Evolutionary conservation across 352 stramenopile genomes (phyloP).

Genomic region (Lagenidium giganteum): DNA sequence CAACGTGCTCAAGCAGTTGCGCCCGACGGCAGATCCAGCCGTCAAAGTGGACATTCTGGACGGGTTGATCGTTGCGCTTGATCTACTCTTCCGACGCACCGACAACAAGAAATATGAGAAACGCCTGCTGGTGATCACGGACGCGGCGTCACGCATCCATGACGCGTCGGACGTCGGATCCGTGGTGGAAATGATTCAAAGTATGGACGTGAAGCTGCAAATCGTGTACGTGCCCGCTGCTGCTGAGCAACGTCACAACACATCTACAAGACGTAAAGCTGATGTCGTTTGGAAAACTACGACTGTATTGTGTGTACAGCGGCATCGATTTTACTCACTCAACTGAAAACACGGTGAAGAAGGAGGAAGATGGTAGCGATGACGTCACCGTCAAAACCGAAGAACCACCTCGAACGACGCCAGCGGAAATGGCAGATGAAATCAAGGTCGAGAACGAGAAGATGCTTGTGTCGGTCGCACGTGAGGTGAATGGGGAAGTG

Average conservation of each 20-base stretch:
- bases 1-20: slow-evolving; percentile 36
- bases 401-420: too few species aligned
- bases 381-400: slow-evolving; percentile 19
- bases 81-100: slow-evolving; percentile 69
- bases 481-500: slow-evolving; percentile 63
- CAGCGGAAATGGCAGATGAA: slow-evolving; percentile 13
- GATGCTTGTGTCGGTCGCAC: slow-evolving; percentile 77
- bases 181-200: slow-evolving; percentile 71
- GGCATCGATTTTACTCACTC: slow-evolving; percentile 65
- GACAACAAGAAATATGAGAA: slow-evolving; percentile 79
- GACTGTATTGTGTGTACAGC: slow-evolving; percentile 19
- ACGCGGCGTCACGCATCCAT: slow-evolving; percentile 53
- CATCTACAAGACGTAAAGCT: too few species aligned
- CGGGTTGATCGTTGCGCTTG: slow-evolving; percentile 76
- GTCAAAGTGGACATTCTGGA: slow-evolving; percentile 72
- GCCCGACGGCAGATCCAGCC: slow-evolving; percentile 13
- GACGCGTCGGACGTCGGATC: slow-evolving; percentile 60
- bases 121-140: slow-evolving; percentile 70
- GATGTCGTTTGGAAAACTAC: not conserved
- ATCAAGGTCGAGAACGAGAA: slow-evolving; percentile 77
- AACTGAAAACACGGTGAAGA: slow-evolving; percentile 24
- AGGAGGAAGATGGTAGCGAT: slow-evolving; percentile 2
- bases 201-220: slow-evolving; percentile 75
- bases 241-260: too few species aligned
- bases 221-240: slow-evolving; percentile 61